Conservation (phyloP, 495 filamentous ascomycete genomes). For the Hapsidospora chrysogenum region DNA sequence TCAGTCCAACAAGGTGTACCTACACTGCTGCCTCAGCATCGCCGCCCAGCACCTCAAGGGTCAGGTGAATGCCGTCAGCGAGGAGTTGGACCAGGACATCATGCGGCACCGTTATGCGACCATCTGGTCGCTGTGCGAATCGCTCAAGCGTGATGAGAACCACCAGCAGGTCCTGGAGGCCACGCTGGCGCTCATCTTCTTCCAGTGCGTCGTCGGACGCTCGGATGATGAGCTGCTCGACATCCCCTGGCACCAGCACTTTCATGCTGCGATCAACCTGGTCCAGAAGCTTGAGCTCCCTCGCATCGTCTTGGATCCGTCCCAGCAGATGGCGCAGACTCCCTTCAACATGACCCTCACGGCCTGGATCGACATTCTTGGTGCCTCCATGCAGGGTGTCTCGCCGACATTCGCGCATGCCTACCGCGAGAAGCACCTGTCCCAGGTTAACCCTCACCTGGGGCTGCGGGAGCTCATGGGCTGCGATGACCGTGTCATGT, state of each 20-base stretch:
- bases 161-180: conserved; percentile 85
- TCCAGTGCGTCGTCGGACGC: conserved; percentile 83
- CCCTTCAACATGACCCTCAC: conserved; percentile 93
- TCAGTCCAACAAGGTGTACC: conserved; percentile 78
- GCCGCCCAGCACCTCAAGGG: conserved; percentile 90
- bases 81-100: conserved; percentile 80
- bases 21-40: conserved; percentile 92
- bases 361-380: conserved; percentile 94
- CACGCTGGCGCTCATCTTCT: conserved; percentile 91
- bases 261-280: conserved; percentile 72
- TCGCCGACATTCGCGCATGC: conserved; percentile 79
- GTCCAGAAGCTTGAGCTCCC: conserved; percentile 75
- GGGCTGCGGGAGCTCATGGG: conserved; percentile 92
- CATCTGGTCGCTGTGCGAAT: conserved; percentile 72
- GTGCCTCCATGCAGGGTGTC: conserved; percentile 76
- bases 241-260: conserved; percentile 94
- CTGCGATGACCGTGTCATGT: conserved; percentile 95
- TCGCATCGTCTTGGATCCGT: conserved; percentile 36
- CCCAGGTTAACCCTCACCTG: conserved; percentile 40
- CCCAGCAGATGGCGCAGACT: conserved; percentile 40
- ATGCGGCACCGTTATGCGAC: conserved; percentile 84
- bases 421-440: conserved; percentile 81
- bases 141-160: conserved; percentile 60
- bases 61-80: conserved; percentile 40
- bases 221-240: conserved; percentile 71